phyloP scores from a whole-genome alignment of 2,329 filamentous ascomycete species.

The Aureobasidium subglaciale region DNA sequence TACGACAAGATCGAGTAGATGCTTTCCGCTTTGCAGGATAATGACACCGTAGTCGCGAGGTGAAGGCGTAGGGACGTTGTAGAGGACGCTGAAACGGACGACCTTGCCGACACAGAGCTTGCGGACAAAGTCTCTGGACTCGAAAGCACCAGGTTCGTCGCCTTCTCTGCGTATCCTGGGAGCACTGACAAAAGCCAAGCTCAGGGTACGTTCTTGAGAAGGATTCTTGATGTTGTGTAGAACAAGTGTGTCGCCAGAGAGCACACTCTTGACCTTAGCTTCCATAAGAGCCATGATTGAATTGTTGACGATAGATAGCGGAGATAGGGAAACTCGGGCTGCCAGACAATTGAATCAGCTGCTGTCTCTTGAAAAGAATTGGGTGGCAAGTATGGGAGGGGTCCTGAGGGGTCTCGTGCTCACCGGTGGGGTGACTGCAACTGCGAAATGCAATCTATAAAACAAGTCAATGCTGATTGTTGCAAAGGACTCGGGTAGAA shows the following conservation, averaged over 20 bases:
- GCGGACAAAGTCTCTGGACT: conserved; percentile 88
- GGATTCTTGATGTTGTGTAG: conserved; percentile 76
- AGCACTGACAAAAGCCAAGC: conserved; percentile 84
- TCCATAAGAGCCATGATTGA: conserved; percentile 41
- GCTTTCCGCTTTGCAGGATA: conserved; percentile 65
- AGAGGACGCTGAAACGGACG: conserved; percentile 76
- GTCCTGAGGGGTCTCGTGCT: conserved; percentile 13
- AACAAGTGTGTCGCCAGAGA: conserved; percentile 88
- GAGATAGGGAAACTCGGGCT: neutral
- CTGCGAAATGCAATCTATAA: neutral
- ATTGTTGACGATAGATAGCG: neutral
- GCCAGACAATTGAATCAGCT: neutral
- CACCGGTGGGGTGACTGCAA: neutral
- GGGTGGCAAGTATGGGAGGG: conserved; percentile 5
- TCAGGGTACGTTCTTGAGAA: conserved; percentile 74
- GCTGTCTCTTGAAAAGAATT: neutral
- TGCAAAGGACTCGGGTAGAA: neutral
- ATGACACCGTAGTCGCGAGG: conserved; percentile 84
- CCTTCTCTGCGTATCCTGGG: conserved; percentile 81
- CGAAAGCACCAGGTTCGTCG: conserved; percentile 81
- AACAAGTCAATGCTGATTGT: neutral
- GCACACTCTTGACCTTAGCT: conserved; percentile 82
- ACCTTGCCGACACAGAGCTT: conserved; percentile 77
- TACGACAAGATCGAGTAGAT: conserved; percentile 74
- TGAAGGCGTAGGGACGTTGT: conserved; percentile 66